These are phyloP conservation scores for Kuraishia hungarica DNA, from an alignment of 805 yeast species.

Conservation along the genomic window DNA sequence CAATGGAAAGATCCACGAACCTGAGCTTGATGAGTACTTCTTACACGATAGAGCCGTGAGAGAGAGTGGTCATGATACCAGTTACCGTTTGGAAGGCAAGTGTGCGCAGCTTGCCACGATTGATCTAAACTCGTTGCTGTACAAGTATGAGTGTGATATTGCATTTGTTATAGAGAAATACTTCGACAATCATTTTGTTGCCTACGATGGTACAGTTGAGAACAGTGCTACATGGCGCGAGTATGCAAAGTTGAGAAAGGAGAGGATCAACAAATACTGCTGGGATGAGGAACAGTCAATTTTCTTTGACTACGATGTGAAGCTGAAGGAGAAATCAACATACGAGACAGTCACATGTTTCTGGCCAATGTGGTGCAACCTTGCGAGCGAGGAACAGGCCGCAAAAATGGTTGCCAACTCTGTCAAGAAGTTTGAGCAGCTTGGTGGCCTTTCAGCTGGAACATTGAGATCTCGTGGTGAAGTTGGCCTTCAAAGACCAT, in stretches of 20 bases:
- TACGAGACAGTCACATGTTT: conserved; percentile 86
- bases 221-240: conserved; percentile 50
- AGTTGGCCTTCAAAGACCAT: conserved; percentile 62
- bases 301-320: conserved; percentile 78
- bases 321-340: conserved; percentile 40
- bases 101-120: conserved; percentile 89
- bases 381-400: conserved; percentile 63
- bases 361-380: conserved; percentile 89
- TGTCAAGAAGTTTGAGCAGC: conserved; percentile 65
- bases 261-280: conserved; percentile 52
- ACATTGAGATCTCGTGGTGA: conserved; percentile 68
- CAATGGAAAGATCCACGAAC: conserved; percentile 55
- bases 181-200: conserved; percentile 41
- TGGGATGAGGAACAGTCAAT: conserved; percentile 81
- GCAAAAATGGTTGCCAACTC: conserved; percentile 44
- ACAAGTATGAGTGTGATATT: conserved; percentile 86
- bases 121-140: conserved; percentile 77
- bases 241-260: conserved; percentile 47
- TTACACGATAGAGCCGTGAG: conserved; percentile 91
- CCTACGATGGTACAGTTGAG: conserved; percentile 31
- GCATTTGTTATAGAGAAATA: conserved; percentile 48
- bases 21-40: conserved; percentile 81
- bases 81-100: conserved; percentile 81
- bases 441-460: conserved; percentile 87
- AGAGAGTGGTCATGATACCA: conserved; percentile 94